These are phyloP conservation scores for Cryptosporidium sp. DNA, from an alignment of 169 alveolate genomes.

Conservation along the genomic window DNA sequence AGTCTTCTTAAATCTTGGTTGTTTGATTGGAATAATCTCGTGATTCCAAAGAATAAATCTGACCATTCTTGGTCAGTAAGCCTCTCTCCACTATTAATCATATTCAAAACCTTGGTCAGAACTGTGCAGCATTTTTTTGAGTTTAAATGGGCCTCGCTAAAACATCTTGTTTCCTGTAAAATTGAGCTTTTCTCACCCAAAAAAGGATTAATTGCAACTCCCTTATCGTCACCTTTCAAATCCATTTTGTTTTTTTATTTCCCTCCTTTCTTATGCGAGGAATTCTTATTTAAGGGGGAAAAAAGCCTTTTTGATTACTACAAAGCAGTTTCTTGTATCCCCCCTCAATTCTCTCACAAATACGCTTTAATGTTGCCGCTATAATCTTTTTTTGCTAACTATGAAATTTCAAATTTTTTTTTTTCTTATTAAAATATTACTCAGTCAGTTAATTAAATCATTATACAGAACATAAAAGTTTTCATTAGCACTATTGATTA, in stretches of 20 bases:
- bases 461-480: neutral
- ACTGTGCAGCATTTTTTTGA: conserved; percentile 87
- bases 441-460: no score
- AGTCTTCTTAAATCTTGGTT: conserved; percentile 91
- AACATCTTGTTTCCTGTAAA: conserved; percentile 89
- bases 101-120: conserved; percentile 85
- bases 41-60: conserved; percentile 93
- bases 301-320: conserved; percentile 10
- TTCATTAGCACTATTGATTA: no score
- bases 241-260: conserved; percentile 14
- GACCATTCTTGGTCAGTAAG: conserved; percentile 91
- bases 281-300: neutral
- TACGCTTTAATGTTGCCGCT: conserved; percentile 22
- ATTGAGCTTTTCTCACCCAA: conserved; percentile 86
- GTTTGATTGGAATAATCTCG: conserved; percentile 93
- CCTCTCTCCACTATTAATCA: conserved; percentile 88
- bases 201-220: conserved; percentile 76
- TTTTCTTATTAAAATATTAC: no score
- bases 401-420: no score
- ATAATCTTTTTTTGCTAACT: neutral
- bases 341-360: conserved; percentile 25
- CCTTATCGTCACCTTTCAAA: conserved; percentile 72
- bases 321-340: neutral
- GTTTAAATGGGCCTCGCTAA: conserved; percentile 88
- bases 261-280: neutral